Percentiles rank a stretch among this genome's conserved stretches.
Evolutionary conservation across 2,329 filamentous ascomycete genomes (phyloP).

Genomic region (Aschersonia sp.): DNA sequence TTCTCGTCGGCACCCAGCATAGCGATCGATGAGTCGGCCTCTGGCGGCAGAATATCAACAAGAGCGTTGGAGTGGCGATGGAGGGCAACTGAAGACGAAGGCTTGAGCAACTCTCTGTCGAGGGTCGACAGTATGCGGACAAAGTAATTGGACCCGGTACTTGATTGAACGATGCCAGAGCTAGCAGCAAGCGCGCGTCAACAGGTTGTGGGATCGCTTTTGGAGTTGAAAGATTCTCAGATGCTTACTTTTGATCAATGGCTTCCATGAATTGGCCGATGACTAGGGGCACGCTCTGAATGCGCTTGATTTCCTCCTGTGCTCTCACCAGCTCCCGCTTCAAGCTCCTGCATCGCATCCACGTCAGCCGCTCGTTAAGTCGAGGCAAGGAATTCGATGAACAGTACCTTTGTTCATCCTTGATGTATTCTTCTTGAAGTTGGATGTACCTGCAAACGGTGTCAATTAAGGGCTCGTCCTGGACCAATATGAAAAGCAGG

Average conservation of each 20-base stretch:
- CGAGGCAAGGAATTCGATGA: neutral
- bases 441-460: conserved; percentile 59
- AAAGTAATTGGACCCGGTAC: conserved; percentile 96
- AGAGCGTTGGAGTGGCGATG: conserved; percentile 97
- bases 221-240: no score
- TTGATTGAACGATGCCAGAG: conserved; percentile 96
- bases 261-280: conserved; percentile 99
- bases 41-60: conserved; percentile 95
- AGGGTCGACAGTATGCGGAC: conserved; percentile 96
- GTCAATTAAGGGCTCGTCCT: conserved; percentile 10
- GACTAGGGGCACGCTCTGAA: conserved; percentile 93
- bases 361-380: conserved; percentile 7
- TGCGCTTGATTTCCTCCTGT: conserved; percentile 98
- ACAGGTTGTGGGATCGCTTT: no score
- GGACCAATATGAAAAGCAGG: no score
- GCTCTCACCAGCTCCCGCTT: conserved; percentile 95
- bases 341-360: conserved; percentile 49
- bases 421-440: conserved; percentile 99
- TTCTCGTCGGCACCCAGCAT: conserved; percentile 97
- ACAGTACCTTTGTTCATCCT: conserved; percentile 84
- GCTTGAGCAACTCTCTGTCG: conserved; percentile 95
- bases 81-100: conserved; percentile 90
- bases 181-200: conserved; percentile 26
- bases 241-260: conserved; percentile 86
- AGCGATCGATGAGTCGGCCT: conserved; percentile 95